phyloP scores from a whole-genome alignment of 208 protist genomes.

The Trypanosoma congolense region DNA sequence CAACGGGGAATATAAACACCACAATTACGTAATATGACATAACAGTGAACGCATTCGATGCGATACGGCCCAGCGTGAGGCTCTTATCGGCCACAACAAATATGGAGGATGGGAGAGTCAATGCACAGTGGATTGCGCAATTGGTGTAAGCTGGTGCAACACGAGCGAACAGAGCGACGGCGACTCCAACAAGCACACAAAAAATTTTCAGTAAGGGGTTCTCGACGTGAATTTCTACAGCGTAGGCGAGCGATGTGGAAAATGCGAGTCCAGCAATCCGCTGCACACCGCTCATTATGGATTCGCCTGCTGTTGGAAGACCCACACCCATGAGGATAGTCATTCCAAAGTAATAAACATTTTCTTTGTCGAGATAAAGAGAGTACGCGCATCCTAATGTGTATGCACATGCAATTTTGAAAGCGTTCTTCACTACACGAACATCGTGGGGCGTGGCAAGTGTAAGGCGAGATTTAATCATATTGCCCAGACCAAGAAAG shows the following conservation, averaged over 20 bases:
- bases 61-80: slow-evolving; percentile 36
- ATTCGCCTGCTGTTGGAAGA: slow-evolving; percentile 51
- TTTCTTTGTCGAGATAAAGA: slow-evolving; percentile 31
- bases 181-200: slow-evolving; percentile 29
- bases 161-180: slow-evolving; percentile 38
- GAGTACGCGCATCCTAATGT: slow-evolving; percentile 39
- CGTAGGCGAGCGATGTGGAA: slow-evolving; percentile 42
- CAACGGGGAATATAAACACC: slow-evolving; percentile 64
- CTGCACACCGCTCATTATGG: slow-evolving; percentile 45
- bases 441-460: slow-evolving; percentile 58
- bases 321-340: slow-evolving; percentile 58
- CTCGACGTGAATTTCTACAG: slow-evolving; percentile 31
- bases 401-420: slow-evolving; percentile 52
- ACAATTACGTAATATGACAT: slow-evolving; percentile 71
- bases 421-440: slow-evolving; percentile 61
- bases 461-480: slow-evolving; percentile 56
- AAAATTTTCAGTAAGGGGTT: slow-evolving; percentile 27
- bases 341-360: slow-evolving; percentile 71
- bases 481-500: slow-evolving; percentile 58
- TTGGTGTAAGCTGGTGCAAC: slow-evolving; percentile 30
- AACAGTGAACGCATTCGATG: slow-evolving; percentile 47
- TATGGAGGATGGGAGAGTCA: slow-evolving; percentile 35
- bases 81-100: slow-evolving; percentile 24
- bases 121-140: slow-evolving; percentile 42
- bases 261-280: slow-evolving; percentile 51